Percentiles rank a stretch among this genome's conserved stretches.
These are phyloP conservation scores for Ophiostoma fasciatum DNA, from an alignment of 2,329 filamentous ascomycete genomes.

Conservation along the genomic window DNA sequence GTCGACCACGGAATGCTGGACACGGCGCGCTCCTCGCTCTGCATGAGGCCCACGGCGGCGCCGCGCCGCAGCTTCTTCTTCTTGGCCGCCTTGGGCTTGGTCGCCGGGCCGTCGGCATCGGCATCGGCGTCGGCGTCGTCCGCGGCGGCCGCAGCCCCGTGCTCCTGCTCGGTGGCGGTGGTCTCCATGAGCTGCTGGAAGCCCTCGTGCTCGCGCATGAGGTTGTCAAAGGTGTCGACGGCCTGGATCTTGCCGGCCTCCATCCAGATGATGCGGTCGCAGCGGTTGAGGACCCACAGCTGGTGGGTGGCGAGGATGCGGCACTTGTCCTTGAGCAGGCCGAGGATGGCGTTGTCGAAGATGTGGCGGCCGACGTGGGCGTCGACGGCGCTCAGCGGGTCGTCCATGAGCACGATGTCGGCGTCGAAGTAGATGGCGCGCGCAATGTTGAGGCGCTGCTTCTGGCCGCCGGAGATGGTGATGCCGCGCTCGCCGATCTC, in stretches of 20 bases:
- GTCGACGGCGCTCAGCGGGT: conserved; percentile 54
- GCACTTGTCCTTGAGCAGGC: conserved; percentile 76
- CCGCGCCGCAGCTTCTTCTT: too few species aligned
- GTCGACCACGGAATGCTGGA: conserved; percentile 67
- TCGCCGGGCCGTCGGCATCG: conserved; percentile 20
- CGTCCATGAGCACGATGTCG: conserved; percentile 54
- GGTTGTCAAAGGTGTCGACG: conserved; percentile 75
- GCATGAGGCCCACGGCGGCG: conserved; percentile 55
- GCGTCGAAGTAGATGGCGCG: conserved; percentile 59
- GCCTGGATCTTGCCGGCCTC: conserved; percentile 72
- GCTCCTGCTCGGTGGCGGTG: conserved; percentile 56
- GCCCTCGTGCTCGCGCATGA: conserved; percentile 63
- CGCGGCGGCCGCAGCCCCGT: conserved; percentile 28
- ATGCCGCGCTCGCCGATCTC: conserved; percentile 95
- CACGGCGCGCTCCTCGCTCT: conserved; percentile 53
- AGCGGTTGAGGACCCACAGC: conserved; percentile 79
- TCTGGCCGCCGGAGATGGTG: conserved; percentile 88
- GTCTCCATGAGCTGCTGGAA: conserved; percentile 80
- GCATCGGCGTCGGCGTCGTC: neutral
- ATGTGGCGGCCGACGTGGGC: conserved; percentile 60
- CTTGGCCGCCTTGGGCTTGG: conserved; percentile 33
- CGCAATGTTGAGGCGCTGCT: conserved; percentile 89
- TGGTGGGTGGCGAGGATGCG: conserved; percentile 89
- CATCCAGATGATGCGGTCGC: conserved; percentile 88
- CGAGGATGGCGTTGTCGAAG: conserved; percentile 88